A percentile compares a stretch with the other conserved stretches of the same genome.
These are phyloP conservation scores for Rhododendron molle DNA, from an alignment of 148 eudicot species.

Conservation along the genomic window DNA sequence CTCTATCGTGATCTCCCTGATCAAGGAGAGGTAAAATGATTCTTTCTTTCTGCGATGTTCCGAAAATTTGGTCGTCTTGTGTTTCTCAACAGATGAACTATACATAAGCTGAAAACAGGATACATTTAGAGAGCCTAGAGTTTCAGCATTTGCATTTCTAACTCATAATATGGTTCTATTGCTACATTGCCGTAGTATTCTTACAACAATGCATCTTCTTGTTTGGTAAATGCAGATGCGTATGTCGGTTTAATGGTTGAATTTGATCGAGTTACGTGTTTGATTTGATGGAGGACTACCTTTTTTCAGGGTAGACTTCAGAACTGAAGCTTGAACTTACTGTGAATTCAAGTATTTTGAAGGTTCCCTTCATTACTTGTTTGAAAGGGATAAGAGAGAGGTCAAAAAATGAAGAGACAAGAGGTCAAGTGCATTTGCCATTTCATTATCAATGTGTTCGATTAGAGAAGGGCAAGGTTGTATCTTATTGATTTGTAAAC, in stretches of 20 bases:
- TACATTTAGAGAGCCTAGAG: not conserved
- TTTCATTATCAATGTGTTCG: not conserved
- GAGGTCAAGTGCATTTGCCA: not conserved
- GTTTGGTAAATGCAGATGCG: not conserved
- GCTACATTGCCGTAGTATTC: too few species aligned
- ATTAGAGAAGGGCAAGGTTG: not conserved
- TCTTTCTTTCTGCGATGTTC: not conserved
- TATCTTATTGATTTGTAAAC: not conserved
- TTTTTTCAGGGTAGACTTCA: not conserved
- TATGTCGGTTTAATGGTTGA: not conserved
- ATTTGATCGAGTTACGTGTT: too few species aligned
- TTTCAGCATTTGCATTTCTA: not conserved
- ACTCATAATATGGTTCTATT: not conserved
- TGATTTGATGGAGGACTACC: not conserved
- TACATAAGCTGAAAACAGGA: not conserved
- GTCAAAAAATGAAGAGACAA: not conserved
- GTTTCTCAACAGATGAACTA: not conserved
- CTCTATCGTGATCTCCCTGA: not conserved
- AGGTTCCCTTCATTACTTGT: not conserved
- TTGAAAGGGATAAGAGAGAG: not conserved
- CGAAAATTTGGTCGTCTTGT: not conserved
- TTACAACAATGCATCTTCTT: not conserved
- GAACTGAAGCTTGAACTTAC: not conserved
- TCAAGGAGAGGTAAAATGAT: not conserved
- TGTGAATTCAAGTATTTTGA: not conserved